These are phyloP conservation scores for Beta macrorhiza DNA, from an alignment of 179 eudicot genomes.

Conservation along the genomic window DNA sequence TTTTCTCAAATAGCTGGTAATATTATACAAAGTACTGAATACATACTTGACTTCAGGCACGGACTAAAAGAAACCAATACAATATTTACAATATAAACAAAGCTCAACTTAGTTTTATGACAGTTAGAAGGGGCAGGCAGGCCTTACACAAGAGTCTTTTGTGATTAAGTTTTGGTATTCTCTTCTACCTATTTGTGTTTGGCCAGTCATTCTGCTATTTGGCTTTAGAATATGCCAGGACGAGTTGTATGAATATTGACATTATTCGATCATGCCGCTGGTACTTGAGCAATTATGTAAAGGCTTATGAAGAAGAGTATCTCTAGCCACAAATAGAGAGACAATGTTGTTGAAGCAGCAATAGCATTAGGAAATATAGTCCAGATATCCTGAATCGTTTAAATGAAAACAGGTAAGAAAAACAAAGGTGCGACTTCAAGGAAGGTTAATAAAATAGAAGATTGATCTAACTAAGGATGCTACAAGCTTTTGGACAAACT, in stretches of 20 bases:
- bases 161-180: background rate
- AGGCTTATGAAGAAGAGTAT: constrained; percentile 47
- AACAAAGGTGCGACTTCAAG: background rate
- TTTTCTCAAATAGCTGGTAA: too few relatives aligned
- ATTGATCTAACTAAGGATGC: background rate
- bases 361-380: constrained; percentile 67
- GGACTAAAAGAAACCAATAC: too few relatives aligned
- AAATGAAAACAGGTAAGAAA: too few relatives aligned
- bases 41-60: too few relatives aligned
- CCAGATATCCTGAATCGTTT: constrained; percentile 62
- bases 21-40: too few relatives aligned
- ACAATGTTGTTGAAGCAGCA: constrained; percentile 70
- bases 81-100: too few relatives aligned
- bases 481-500: constrained; percentile 4
- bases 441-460: too few relatives aligned
- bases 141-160: too few relatives aligned
- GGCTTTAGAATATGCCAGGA: background rate
- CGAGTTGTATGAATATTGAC: background rate
- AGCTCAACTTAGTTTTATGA: too few relatives aligned
- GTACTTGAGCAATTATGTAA: background rate
- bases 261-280: background rate
- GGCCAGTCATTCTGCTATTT: background rate
- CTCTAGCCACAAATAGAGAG: constrained; percentile 51
- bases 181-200: background rate
- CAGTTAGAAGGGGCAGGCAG: too few relatives aligned